Evolutionary conservation across 306 rosid genomes (phyloP).

Genomic region (Lablab purpureus): DNA sequence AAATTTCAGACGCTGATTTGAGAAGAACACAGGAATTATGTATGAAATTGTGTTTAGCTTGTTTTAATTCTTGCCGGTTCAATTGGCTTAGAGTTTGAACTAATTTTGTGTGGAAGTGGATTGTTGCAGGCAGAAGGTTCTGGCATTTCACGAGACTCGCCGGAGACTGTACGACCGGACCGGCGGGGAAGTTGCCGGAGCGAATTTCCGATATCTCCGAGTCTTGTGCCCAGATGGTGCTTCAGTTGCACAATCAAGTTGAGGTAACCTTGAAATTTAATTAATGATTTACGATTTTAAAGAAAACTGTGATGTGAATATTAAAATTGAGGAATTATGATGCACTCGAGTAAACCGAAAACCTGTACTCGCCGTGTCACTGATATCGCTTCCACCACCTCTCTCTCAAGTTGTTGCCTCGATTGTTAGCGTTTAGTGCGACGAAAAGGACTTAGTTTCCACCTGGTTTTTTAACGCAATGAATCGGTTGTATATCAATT

Average conservation of each 20-base stretch:
- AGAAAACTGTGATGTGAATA: not conserved
- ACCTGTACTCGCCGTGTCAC: constrained; percentile 1
- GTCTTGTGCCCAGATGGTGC: constrained; percentile 93
- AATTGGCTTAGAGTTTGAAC: constrained; percentile 11
- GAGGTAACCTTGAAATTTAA: constrained; percentile 63
- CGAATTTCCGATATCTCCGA: constrained; percentile 84
- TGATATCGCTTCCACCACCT: not conserved
- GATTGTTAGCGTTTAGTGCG: not conserved
- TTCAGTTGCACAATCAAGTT: constrained; percentile 78
- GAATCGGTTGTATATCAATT: not conserved
- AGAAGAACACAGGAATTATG: not conserved
- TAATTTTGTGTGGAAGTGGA: not conserved
- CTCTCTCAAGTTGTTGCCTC: constrained; percentile 23
- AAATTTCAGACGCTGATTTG: not conserved
- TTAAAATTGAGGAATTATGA: not conserved
- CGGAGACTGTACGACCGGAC: constrained; percentile 67
- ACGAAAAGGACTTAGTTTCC: constrained; percentile 46
- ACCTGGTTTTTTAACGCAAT: constrained; percentile 22
- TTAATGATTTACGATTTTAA: constrained; percentile 22
- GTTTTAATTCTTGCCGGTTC: not conserved
- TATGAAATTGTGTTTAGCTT: not conserved
- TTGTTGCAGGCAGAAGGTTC: constrained; percentile 69
- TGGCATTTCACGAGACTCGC: constrained; percentile 71
- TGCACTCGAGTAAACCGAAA: not conserved
- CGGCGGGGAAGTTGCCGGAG: constrained; percentile 71